Conservation (phyloP, 1,139 yeast species). For the Debaryomyces sp. region DNA sequence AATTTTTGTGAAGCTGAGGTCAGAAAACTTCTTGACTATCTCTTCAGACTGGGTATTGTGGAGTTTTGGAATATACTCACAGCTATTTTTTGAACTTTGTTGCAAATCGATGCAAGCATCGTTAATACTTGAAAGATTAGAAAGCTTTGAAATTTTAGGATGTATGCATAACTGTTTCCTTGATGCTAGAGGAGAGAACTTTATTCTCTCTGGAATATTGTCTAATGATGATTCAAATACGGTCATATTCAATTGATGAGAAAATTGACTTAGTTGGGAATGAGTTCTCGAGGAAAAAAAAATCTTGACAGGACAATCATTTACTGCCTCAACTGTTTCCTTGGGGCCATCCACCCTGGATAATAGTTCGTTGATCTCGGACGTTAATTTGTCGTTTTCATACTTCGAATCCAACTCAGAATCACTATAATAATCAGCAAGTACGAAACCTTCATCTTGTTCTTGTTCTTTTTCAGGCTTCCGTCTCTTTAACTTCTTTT, state of each 20-base stretch:
- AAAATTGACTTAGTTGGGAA: slow-evolving; percentile 83
- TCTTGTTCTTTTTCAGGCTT: slow-evolving; percentile 8
- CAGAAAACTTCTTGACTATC: slow-evolving; percentile 53
- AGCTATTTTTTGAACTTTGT: slow-evolving; percentile 40
- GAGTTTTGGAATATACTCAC: slow-evolving; percentile 53
- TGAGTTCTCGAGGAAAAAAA: slow-evolving; percentile 87
- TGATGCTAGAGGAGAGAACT: slow-evolving; percentile 74
- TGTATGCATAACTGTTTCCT: slow-evolving; percentile 86
- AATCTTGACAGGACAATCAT: slow-evolving; percentile 48
- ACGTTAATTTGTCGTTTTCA: slow-evolving; percentile 32
- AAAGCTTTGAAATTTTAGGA: slow-evolving; percentile 53
- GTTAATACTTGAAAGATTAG: slow-evolving; percentile 61
- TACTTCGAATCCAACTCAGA: slow-evolving; percentile 20
- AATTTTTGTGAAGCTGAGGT: slow-evolving; percentile 59
- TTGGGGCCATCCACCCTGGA: slow-evolving; percentile 29
- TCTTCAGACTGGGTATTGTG: slow-evolving; percentile 30
- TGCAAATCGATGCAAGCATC: slow-evolving; percentile 84
- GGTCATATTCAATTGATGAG: slow-evolving; percentile 69
- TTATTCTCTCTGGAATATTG: slow-evolving; percentile 44
- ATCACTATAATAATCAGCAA: slow-evolving; percentile 45
- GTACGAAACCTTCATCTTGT: slow-evolving; percentile 34
- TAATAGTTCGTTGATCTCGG: slow-evolving; percentile 48
- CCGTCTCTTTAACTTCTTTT: slow-evolving; percentile 10
- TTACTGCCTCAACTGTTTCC: slow-evolving; percentile 18
- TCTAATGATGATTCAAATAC: slow-evolving; percentile 63